Conservation (phyloP, 2,329 filamentous ascomycete genomes). For the Cladobotryum mycophilum region DNA sequence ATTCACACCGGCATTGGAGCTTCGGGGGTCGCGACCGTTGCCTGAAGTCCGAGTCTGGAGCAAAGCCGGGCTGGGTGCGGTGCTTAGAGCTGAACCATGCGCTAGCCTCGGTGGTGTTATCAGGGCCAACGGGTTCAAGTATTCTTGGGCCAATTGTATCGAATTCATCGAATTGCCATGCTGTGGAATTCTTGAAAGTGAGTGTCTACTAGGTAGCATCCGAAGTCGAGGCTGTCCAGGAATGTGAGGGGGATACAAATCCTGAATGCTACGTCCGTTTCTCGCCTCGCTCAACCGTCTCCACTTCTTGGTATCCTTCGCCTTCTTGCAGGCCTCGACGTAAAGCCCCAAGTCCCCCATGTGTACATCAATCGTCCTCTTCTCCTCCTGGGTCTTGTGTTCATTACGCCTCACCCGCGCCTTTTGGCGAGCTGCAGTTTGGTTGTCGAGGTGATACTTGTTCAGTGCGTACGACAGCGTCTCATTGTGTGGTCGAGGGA, state of each 20-base stretch:
- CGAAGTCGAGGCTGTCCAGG: neutral
- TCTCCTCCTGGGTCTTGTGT: constrained; percentile 7
- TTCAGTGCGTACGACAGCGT: constrained; percentile 26
- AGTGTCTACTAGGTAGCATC: neutral
- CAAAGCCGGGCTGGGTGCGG: neutral
- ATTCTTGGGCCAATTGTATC: neutral
- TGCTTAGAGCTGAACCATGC: neutral
- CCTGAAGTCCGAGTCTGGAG: neutral
- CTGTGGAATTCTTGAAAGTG: neutral
- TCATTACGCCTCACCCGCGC: constrained; percentile 18
- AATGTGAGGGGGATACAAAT: neutral
- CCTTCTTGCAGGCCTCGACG: neutral
- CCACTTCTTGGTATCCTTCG: neutral
- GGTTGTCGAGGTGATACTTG: constrained; percentile 19
- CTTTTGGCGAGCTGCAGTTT: constrained; percentile 19
- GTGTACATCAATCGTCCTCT: constrained; percentile 23
- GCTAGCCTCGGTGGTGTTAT: neutral
- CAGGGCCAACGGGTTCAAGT: neutral
- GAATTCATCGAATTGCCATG: neutral
- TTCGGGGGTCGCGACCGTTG: neutral
- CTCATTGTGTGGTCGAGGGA: constrained; percentile 19
- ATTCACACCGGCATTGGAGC: neutral
- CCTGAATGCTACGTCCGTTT: neutral
- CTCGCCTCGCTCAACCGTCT: neutral
- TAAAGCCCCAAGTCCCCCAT: constrained; percentile 18